Conservation (phyloP, 371 early-diverging fungal species). For the Vairimorpha necatrix region DNA sequence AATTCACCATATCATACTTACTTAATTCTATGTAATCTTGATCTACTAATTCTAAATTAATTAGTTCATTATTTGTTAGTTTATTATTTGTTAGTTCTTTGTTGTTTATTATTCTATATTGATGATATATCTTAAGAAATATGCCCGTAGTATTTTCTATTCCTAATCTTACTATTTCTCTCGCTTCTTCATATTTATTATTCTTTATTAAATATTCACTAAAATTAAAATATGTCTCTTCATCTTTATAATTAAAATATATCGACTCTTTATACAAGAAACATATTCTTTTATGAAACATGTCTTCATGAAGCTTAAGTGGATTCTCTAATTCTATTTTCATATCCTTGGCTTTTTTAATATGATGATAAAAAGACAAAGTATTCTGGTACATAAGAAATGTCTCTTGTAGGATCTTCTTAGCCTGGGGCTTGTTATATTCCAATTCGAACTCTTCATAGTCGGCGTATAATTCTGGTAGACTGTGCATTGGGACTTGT, state of each 20-base stretch:
- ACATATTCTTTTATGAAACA: conserved; percentile 11
- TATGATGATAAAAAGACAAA: conserved; percentile 40
- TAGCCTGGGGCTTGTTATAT: conserved; percentile 35
- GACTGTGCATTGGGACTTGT: conserved; percentile 36
- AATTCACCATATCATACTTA: not conserved
- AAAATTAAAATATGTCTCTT: conserved; percentile 32
- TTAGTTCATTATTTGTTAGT: no score
- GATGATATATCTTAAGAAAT: not conserved
- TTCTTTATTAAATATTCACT: conserved; percentile 26
- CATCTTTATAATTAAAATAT: conserved; percentile 7
- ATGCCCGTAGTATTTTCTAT: not conserved
- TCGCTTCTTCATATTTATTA: not conserved
- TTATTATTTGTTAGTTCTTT: no score
- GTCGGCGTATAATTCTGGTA: conserved; percentile 44
- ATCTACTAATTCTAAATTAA: no score
- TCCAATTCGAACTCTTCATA: conserved; percentile 54
- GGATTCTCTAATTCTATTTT: conserved; percentile 50
- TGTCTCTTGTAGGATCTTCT: conserved; percentile 19
- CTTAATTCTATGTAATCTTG: not conserved
- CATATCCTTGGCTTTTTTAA: conserved; percentile 23
- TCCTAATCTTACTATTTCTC: not conserved
- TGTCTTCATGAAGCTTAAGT: conserved; percentile 28
- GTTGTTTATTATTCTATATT: not conserved
- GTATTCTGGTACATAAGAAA: conserved; percentile 26
- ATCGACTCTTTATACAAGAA: conserved; percentile 23